These are phyloP conservation scores for Suillus subluteus DNA, from an alignment of 768 basidiomycete genomes.

Conservation along the genomic window DNA sequence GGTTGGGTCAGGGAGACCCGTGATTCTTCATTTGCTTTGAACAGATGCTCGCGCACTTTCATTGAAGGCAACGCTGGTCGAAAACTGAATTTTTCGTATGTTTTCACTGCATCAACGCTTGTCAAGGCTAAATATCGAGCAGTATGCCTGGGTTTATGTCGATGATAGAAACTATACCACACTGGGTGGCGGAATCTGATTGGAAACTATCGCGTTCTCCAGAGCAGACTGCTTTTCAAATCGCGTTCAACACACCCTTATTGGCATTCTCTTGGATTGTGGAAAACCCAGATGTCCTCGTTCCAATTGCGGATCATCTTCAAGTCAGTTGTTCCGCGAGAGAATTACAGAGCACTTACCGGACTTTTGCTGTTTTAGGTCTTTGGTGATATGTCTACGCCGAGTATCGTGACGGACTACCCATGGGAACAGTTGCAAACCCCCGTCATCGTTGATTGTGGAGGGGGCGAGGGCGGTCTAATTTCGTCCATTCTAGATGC, in stretches of 20 bases:
- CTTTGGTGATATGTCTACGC: conserved; percentile 24
- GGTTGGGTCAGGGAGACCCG: conserved; percentile 25
- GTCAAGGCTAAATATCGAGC: not conserved
- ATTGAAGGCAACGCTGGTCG: conserved; percentile 19
- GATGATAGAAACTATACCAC: conserved; percentile 14
- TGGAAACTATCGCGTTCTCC: conserved; percentile 20
- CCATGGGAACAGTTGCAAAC: conserved; percentile 38
- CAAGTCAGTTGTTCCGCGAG: not conserved
- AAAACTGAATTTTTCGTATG: conserved; percentile 17
- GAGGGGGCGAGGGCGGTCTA: conserved; percentile 45
- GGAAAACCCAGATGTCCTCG: conserved; percentile 15
- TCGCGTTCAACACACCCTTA: conserved; percentile 37
- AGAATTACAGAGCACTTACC: not conserved
- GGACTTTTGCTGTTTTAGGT: not conserved
- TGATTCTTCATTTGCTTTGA: conserved; percentile 23
- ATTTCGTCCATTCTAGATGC: conserved; percentile 42
- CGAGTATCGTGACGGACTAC: conserved; percentile 44
- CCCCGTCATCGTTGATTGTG: conserved; percentile 45
- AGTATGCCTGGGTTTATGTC: conserved; percentile 22
- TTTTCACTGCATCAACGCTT: not conserved
- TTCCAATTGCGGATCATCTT: not conserved
- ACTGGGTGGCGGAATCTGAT: conserved; percentile 21
- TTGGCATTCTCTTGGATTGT: conserved; percentile 13
- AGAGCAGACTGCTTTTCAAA: conserved; percentile 40
- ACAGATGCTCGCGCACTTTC: conserved; percentile 21